Base-by-base conservation (phyloP, 257 asterid genomes). In the Plantago major region DNA sequence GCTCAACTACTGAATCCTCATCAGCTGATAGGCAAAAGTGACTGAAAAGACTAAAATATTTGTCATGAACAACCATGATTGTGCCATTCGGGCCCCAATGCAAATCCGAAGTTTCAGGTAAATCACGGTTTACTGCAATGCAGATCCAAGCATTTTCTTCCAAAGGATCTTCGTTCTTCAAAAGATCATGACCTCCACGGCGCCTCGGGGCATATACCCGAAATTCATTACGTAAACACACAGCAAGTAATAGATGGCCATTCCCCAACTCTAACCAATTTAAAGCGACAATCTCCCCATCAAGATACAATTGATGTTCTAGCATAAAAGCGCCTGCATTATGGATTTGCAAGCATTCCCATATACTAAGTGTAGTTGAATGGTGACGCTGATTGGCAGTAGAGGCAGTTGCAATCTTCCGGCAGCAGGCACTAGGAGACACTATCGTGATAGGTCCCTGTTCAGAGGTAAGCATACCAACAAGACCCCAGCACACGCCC, bases 61-160 rank as follows among this genome's bases (percentile, higher is more conserved):
- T 60, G 8, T 71, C 72, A 64, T 89, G 95, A 76, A 87, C 82
- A 58, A 81, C 79, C 73, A 84, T 65, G 62, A 79, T 63, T 33
- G 80, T 77, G 59, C 91, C 91, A 68, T 82, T 89, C 58, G 99
- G 95, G 56, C 96, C 97, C 99, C 99, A 92, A 64, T 76, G 84
- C 71, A 92, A 89, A 68, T 87, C 86, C 10, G 70, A 78, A 66
- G 79, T 77, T 56, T 75, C 73, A 66, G 89, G 85, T 70, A 73
- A 43, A 63, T 74, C 78, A 63, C 69, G 75, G 67, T 67, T 72
- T 57, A 65, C 76, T 15, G 97, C 97, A 68, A 89, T 76, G 71
- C 97, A 87, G 42, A 79, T 67, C 97, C 97, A 92, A 60, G 80
- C 66, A 75, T 74, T 78, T 64, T 64, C 82, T 71, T 87, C 86